Evolutionary conservation across 805 yeast species (phyloP), one percentile per base, ranked within the genome.

Genomic region (Kluyveromyces lactis): DNA sequence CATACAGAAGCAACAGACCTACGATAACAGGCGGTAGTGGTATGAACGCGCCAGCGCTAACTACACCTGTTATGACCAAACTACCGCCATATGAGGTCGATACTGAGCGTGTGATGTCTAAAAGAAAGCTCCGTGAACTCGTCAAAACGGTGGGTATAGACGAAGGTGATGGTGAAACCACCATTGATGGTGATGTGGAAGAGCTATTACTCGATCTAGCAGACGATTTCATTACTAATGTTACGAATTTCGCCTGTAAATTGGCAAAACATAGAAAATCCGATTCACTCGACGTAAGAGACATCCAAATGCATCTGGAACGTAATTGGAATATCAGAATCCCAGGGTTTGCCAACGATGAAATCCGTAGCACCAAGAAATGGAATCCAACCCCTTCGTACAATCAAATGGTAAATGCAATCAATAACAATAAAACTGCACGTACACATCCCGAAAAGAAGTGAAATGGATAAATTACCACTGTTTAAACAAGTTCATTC

Each of bases 141-240:
- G 92, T 92, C 5, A 77, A 79, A 54, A 77, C 85, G 2, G 84
- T 80, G 12, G 92, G 89, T 5, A 75, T 80, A 2, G 90, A 83
- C 57, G 92, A 81, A 58, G 96, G 95, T 31, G 97, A 90, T 55
- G 83, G 90, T 13, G 95, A 87, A 52, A 79, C 95, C 4, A 72
- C 73, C 4, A 83, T 92, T 42, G 98, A 90, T 60, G 97, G 97
- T 19, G 97, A 92, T 61, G 95, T 86, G 13, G 96, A 89, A 60
- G 97, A 90, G 50, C 65, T 92, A 29, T 64, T 92, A 26, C 68
- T 92, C 32, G 98, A 92, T 60, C 66, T 92, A 35, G 97, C 98
- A 0, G 99, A 92, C 61, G 97, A 92, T 56, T 92, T 92, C 56
- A 92, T 92, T 12, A 75, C 83, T 6, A 80, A 85, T 35, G 95